Conservation (phyloP, 2,329 filamentous ascomycete genomes). For the Ascosphaera apis region DNA sequence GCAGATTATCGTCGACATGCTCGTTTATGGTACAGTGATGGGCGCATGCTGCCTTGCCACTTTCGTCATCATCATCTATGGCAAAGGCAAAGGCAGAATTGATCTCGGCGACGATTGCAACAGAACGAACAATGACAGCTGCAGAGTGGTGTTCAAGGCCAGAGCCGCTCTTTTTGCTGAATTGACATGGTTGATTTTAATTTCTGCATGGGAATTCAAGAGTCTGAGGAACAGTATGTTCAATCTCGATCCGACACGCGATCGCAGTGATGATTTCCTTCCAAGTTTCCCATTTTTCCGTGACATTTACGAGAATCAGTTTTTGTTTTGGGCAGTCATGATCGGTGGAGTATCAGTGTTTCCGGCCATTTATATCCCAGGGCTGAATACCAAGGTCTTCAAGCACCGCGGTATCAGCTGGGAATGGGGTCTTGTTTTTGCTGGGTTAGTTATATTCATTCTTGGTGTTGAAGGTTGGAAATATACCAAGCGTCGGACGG, state of each 20-base stretch:
- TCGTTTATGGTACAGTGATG: constrained; percentile 29
- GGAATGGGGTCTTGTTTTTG: constrained; percentile 40
- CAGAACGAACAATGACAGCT: constrained; percentile 3
- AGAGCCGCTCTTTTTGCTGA: constrained; percentile 34
- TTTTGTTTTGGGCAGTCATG: constrained; percentile 26
- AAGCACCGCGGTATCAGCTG: constrained; percentile 37
- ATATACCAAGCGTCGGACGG: constrained; percentile 26
- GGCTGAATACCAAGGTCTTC: constrained; percentile 35
- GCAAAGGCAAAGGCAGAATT: constrained; percentile 16
- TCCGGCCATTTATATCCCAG: constrained; percentile 34
- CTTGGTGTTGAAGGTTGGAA: constrained; percentile 36
- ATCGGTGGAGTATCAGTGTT: constrained; percentile 27
- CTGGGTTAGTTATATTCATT: constrained; percentile 32
- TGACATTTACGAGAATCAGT: constrained; percentile 24
- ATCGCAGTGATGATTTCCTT: constrained; percentile 8
- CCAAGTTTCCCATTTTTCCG: constrained; percentile 17
- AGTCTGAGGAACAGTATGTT: constrained; percentile 32
- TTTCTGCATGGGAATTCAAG: constrained; percentile 34
- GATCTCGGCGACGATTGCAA: constrained; percentile 8
- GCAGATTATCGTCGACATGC: constrained; percentile 30
- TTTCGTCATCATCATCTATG: constrained; percentile 30
- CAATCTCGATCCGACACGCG: constrained; percentile 21
- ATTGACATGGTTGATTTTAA: constrained; percentile 32
- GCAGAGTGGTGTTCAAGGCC: constrained; percentile 18
- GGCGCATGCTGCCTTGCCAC: constrained; percentile 26